Evolutionary conservation across 306 rosid genomes (phyloP), one percentile per base, ranked within the genome.

Genomic region (Lotus japonicus): DNA sequence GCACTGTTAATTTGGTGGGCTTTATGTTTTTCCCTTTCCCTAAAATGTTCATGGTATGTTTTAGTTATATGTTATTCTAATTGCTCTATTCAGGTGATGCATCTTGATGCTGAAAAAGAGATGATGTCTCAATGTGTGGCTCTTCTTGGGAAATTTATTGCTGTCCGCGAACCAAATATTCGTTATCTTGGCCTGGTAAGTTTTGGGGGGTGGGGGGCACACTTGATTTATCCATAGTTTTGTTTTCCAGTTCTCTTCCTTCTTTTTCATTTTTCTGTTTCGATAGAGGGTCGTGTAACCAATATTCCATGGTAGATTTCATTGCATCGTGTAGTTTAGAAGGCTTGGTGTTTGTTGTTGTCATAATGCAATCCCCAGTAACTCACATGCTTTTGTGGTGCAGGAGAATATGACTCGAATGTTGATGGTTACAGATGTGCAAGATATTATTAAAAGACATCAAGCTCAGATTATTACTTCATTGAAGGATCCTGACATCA

Each of bases 71-170:
- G 50, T 64, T 66, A 42, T 64, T 79, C 61, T 36, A 23, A 80
- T 75, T 72, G 43, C 58, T 74, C 58, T 54, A 35, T 79, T 72
- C 84, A 95, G 99, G 99, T 95, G 73, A 95, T 95, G 99, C 97
- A 95, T 84, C 99, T 95, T 55, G 99, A 95, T 90, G 99, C 99
- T 84, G 99, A 90, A 66, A 90, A 95, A 73, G 99, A 90, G 89
- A 95, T 95, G 99, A 90, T 95, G 99, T 90, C 99, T 75, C 99
- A 95, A 64, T 95, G 99, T 59, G 99, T 90, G 78, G 97, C 99
- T 26, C 97, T 95, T 77, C 97, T 95, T 71, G 99, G 99, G 73
- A 95, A 95, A 72, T 90, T 95, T 79, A 95, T 95, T 77, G 97
- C 99, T 59, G 99, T 95, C 39, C 99, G 97, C 44, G 99, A 95